Conservation (phyloP, 257 asterid genomes). For the Ocimum tenuiflorum region DNA sequence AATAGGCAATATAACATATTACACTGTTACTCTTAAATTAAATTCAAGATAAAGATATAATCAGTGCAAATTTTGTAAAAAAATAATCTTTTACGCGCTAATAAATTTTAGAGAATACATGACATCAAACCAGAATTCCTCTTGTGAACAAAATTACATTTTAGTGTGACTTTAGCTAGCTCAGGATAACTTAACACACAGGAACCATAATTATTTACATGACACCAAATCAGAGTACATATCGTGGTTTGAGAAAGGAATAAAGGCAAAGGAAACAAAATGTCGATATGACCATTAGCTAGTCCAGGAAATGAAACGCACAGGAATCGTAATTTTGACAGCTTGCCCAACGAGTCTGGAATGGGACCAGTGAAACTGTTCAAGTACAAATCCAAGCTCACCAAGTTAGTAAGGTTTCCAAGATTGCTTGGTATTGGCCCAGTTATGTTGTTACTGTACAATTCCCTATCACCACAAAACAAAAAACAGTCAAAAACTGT, state of each 20-base stretch:
- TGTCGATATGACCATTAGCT: background rate
- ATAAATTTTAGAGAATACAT: too few relatives aligned
- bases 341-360: conserved; percentile 82
- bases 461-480: conserved; percentile 55
- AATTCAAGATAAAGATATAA: too few relatives aligned
- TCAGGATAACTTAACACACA: background rate
- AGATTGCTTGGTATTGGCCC: conserved; percentile 82
- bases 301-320: conserved; percentile 37
- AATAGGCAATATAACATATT: too few relatives aligned
- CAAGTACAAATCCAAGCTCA: conserved; percentile 97
- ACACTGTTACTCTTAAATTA: too few relatives aligned
- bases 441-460: conserved; percentile 83
- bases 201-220: background rate
- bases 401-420: conserved; percentile 93
- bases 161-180: background rate
- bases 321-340: conserved; percentile 87
- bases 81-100: too few relatives aligned
- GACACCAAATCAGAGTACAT: background rate
- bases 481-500: background rate
- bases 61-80: too few relatives aligned
- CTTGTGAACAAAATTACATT: background rate
- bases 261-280: background rate
- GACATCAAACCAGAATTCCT: background rate
- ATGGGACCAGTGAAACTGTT: conserved; percentile 82
- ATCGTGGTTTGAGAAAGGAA: background rate